These are phyloP conservation scores for Rhodotorula sphaerocarpa DNA, from an alignment of 768 basidiomycete species.

Conservation along the genomic window DNA sequence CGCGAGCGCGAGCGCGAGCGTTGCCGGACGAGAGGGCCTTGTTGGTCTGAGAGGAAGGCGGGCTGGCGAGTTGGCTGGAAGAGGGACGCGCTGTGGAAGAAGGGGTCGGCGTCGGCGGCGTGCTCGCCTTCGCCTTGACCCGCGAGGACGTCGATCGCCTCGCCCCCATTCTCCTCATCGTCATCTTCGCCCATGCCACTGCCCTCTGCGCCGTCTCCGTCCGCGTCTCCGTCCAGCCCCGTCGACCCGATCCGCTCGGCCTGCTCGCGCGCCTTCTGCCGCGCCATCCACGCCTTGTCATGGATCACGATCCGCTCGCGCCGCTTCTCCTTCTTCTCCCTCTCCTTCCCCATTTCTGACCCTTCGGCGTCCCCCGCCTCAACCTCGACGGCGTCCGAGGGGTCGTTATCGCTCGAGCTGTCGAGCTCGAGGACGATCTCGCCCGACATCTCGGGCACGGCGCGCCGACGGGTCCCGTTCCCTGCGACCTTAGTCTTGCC, in stretches of 20 bases:
- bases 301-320: slow-evolving; percentile 13
- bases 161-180: not conserved
- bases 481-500: too few species aligned
- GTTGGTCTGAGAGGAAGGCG: not conserved
- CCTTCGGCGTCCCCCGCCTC: not conserved
- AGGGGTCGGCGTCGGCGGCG: slow-evolving; percentile 3
- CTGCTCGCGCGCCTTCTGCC: not conserved
- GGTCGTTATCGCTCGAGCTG: not conserved
- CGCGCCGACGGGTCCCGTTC: not conserved
- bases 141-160: not conserved
- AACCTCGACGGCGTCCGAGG: too few species aligned
- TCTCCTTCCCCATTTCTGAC: not conserved
- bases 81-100: not conserved
- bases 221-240: not conserved
- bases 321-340: not conserved
- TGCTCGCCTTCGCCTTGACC: not conserved
- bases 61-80: not conserved
- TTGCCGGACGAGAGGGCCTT: not conserved
- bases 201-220: not conserved
- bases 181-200: not conserved
- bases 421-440: slow-evolving; percentile 13
- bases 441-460: too few species aligned
- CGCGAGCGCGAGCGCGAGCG: not conserved
- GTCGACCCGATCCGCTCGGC: not conserved
- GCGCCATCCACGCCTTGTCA: not conserved